A percentile compares a stretch with the other conserved stretches of the same genome.
Conservation (phyloP, 441 rosid genomes). For the Syzygium syzygioides region DNA sequence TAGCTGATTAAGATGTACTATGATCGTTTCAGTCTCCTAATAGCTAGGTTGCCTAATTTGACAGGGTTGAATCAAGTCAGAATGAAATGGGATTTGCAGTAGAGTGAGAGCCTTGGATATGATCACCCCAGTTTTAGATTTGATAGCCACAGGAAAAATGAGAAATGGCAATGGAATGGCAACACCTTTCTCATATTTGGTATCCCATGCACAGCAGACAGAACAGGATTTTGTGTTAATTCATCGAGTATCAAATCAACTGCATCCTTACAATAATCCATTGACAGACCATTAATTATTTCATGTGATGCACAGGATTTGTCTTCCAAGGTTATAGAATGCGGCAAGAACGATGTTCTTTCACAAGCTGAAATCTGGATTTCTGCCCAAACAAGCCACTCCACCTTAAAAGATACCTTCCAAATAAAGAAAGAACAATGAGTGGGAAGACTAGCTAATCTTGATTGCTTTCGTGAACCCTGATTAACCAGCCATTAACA, state of each 20-base stretch:
- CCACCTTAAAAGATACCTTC: background rate
- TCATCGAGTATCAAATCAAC: background rate
- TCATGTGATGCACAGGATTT: background rate
- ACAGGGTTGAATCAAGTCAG: background rate
- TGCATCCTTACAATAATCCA: background rate
- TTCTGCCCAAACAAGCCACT: background rate
- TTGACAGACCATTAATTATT: background rate
- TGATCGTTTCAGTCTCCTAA: background rate
- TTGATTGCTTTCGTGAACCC: background rate
- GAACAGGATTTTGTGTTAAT: background rate
- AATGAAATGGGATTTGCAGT: background rate
- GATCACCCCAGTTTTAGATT: background rate
- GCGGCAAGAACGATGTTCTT: background rate
- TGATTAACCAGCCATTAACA: background rate
- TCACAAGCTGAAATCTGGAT: background rate
- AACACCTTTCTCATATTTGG: background rate
- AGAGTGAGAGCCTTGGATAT: background rate
- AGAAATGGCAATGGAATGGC: background rate
- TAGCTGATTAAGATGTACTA: background rate
- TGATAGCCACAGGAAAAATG: background rate
- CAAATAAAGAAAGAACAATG: background rate
- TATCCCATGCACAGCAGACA: background rate
- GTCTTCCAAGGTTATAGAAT: background rate
- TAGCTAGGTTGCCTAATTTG: background rate
- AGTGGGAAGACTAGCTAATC: background rate